Percentiles rank a stretch among this genome's conserved stretches.
Conservation (phyloP, 306 rosid species). For the Cucurbita ficifolia region DNA sequence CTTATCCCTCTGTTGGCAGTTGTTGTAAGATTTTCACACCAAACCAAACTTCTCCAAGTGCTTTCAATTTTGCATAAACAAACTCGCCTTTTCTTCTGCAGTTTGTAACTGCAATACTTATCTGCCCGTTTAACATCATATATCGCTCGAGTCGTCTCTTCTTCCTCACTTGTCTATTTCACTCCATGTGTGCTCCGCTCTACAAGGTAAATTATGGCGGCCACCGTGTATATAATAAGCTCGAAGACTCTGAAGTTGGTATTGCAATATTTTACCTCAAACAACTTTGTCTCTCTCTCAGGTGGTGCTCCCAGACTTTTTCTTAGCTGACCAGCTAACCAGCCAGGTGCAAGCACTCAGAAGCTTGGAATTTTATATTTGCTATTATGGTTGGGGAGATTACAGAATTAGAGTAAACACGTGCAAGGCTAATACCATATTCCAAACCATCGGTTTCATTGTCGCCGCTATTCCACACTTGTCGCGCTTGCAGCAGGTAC, state of each 20-base stretch:
- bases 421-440: conserved; percentile 17
- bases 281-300: conserved; percentile 6
- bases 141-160: conserved; percentile 48
- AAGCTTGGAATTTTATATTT: conserved; percentile 52
- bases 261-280: not conserved
- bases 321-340: conserved; percentile 63
- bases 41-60: not conserved
- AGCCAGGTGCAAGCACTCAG: conserved; percentile 68
- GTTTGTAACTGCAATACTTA: conserved; percentile 19
- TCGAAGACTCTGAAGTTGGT: not conserved
- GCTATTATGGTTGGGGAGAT: conserved; percentile 61
- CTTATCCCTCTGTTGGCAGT: conserved; percentile 44
- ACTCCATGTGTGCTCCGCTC: conserved; percentile 42
- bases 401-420: conserved; percentile 25
- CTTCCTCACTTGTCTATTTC: conserved; percentile 46
- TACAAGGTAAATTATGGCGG: conserved; percentile 29
- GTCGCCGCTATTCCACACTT: conserved; percentile 37
- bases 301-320: conserved; percentile 65
- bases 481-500: conserved; percentile 53
- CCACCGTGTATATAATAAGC: not conserved
- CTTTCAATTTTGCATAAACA: not conserved
- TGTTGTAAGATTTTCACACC: conserved; percentile 25
- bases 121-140: conserved; percentile 46
- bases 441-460: conserved; percentile 29
- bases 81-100: conserved; percentile 9